Conservation (phyloP, 2,329 filamentous ascomycete genomes). For the Fusarium keratoplasticum region DNA sequence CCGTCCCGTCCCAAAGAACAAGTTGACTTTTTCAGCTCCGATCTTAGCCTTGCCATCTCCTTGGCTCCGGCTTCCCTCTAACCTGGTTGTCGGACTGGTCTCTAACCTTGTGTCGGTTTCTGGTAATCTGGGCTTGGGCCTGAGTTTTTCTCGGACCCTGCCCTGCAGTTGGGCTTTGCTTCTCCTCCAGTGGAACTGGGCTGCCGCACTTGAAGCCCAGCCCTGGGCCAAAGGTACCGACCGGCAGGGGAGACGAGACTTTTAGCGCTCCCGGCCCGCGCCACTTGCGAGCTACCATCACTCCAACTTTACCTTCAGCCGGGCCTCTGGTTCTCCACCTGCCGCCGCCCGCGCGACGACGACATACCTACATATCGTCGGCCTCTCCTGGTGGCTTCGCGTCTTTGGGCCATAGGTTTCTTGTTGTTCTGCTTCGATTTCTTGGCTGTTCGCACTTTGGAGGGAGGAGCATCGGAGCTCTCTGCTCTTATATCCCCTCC, state of each 20-base stretch:
- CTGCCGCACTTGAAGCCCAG: not conserved
- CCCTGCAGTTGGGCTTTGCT: not conserved
- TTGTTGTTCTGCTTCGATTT: conserved; percentile 7
- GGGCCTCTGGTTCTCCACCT: conserved; percentile 37
- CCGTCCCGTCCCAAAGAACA: not conserved
- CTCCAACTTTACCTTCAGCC: conserved; percentile 38
- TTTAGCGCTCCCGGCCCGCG: conserved; percentile 38
- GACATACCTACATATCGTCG: conserved; percentile 27
- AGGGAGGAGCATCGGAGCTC: conserved; percentile 17
- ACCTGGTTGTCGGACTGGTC: conserved; percentile 14
- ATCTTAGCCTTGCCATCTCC: conserved; percentile 3
- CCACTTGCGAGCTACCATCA: conserved; percentile 32
- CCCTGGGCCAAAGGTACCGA: not conserved
- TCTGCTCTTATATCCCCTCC: conserved; percentile 33
- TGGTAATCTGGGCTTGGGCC: not conserved
- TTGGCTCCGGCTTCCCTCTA: conserved; percentile 11
- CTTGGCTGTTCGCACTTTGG: not conserved
- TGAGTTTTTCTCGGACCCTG: not conserved
- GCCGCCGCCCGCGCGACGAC: conserved; percentile 32
- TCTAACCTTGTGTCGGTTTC: not conserved
- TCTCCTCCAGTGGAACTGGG: not conserved
- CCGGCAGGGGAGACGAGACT: not conserved
- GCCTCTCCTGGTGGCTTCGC: conserved; percentile 36
- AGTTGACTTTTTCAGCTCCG: conserved; percentile 3
- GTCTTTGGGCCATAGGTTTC: conserved; percentile 5